phyloP scores from a whole-genome alignment of 2,329 filamentous ascomycete species.

The Rhexocercosporidium sp. region DNA sequence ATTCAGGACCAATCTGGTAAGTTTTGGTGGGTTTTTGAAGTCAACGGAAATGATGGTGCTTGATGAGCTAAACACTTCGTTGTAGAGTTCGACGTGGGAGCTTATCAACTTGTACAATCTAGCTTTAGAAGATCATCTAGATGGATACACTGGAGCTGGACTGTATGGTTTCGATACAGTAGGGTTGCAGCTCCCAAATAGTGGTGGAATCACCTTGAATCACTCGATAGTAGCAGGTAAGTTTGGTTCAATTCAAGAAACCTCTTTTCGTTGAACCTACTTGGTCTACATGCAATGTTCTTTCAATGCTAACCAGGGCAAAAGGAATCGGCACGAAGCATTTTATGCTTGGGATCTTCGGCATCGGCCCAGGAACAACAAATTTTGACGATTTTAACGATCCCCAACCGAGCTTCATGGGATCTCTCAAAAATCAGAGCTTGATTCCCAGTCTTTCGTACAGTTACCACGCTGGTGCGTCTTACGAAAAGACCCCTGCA shows the following conservation, averaged over 20 bases:
- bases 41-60: background rate
- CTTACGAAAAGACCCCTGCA: conserved; percentile 44
- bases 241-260: too few relatives aligned
- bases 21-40: background rate
- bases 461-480: conserved; percentile 49
- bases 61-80: too few relatives aligned
- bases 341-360: conserved; percentile 44
- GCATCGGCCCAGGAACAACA: conserved; percentile 45
- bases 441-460: conserved; percentile 47
- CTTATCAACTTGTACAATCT: conserved; percentile 45
- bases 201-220: conserved; percentile 32
- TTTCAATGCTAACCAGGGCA: background rate
- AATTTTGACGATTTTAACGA: conserved; percentile 46
- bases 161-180: conserved; percentile 31
- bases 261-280: too few relatives aligned
- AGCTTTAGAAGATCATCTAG: conserved; percentile 46
- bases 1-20: conserved; percentile 21
- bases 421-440: conserved; percentile 43
- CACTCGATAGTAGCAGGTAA: conserved; percentile 34
- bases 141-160: conserved; percentile 39
- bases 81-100: conserved; percentile 42
- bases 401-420: conserved; percentile 44
- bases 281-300: too few relatives aligned
- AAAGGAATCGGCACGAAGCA: conserved; percentile 27
- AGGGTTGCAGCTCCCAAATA: conserved; percentile 21